Evolutionary conservation across 1,139 yeast genomes (phyloP).

Genomic region (Scheffersomyces illinoinensis): DNA sequence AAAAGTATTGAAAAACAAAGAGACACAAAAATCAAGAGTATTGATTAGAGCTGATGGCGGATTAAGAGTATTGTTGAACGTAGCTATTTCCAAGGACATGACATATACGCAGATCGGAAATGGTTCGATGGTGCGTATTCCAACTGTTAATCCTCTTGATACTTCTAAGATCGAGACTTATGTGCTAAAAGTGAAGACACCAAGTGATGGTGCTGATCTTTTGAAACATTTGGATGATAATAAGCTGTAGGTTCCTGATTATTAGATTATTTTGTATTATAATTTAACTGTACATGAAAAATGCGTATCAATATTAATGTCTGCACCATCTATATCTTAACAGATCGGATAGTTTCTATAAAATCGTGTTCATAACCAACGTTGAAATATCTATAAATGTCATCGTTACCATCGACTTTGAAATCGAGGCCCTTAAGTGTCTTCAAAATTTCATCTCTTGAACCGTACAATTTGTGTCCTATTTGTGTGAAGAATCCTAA

Average conservation of each 20-base stretch:
- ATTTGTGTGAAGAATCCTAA: conserved; percentile 49
- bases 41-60: conserved; percentile 89
- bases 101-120: conserved; percentile 60
- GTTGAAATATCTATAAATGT: conserved; percentile 33
- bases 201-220: conserved; percentile 67
- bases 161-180: conserved; percentile 50
- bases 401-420: conserved; percentile 7
- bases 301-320: conserved; percentile 1
- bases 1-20: conserved; percentile 63
- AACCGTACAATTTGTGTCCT: conserved; percentile 55
- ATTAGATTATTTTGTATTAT: not conserved
- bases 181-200: conserved; percentile 67
- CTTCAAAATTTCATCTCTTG: conserved; percentile 43
- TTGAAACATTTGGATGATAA: conserved; percentile 51
- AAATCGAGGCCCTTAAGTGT: conserved; percentile 30
- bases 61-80: conserved; percentile 75
- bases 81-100: conserved; percentile 52
- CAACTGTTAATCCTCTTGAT: conserved; percentile 48
- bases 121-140: conserved; percentile 58
- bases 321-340: conserved; percentile 7
- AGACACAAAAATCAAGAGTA: conserved; percentile 63
- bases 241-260: conserved; percentile 2
- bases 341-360: conserved; percentile 36
- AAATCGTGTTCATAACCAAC: conserved; percentile 54
- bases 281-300: not conserved